Base-by-base conservation (phyloP, 805 yeast genomes). In the Kuraishia hungarica region DNA sequence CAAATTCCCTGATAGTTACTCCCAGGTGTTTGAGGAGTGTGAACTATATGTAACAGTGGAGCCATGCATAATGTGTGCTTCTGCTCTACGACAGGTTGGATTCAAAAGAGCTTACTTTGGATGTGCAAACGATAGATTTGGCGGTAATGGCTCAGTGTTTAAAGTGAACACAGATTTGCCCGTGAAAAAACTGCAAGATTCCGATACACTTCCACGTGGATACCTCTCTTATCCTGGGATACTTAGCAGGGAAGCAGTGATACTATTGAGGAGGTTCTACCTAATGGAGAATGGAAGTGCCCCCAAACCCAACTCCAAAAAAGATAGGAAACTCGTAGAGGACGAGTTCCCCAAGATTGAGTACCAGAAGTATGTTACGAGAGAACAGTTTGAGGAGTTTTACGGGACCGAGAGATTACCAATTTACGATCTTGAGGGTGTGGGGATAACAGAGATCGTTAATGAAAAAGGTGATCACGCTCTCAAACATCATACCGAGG, bases 21-120 rank as follows among this genome's bases (percentile, higher is more conserved):
- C 62, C 23, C 58, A 65, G 1, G 66, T 80, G 10, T 81, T 89
- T 62, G 62, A 68, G 46, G 79, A 84, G 24, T 75, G 88, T 2
- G 83, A 82, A 29, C 74, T 94, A 7, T 93, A 91, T 67, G 99
- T 94, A 24, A 91, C 98, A 0, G 97, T 94, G 0, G 99, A 94
- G 69, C 99, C 99, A 0, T 94, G 99, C 66, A 87, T 94, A 7
- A 94, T 94, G 99, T 94, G 99, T 72, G 98, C 97, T 0, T 83
- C 94, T 48, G 91, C 96, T 2, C 70, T 94, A 48, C 78, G 92
- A 56, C 99, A 94, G 62, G 67, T 92, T 51, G 86, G 87, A 1
- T 82, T 94, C 11, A 70, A 81, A 29, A 73, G 75, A 48, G 97
- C 93, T 1, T 83, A 84, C 51, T 94, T 89, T 64, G 98, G 99